Conservation (phyloP, 768 basidiomycete genomes). For the Suillus brevipes region DNA sequence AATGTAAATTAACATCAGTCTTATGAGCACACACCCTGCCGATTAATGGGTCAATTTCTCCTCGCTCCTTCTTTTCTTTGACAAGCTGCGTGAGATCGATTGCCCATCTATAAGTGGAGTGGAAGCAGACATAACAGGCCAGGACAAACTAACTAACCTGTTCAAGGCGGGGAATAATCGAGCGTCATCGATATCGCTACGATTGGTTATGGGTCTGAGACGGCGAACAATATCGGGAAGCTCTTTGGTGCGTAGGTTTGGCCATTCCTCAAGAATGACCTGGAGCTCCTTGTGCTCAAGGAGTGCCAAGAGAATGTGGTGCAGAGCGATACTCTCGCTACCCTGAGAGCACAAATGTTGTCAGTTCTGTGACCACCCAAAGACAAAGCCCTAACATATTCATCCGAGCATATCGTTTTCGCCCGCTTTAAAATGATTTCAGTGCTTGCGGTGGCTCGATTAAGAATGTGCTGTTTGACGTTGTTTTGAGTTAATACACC, state of each 20-base stretch:
- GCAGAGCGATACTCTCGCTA: constrained; percentile 4
- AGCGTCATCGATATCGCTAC: background rate
- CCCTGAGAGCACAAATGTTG: background rate
- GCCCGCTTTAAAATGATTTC: background rate
- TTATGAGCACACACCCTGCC: constrained; percentile 6
- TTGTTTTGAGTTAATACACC: background rate
- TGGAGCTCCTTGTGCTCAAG: constrained; percentile 2
- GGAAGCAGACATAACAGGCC: background rate
- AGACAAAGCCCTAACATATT: background rate
- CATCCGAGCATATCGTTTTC: background rate
- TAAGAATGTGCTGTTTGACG: background rate
- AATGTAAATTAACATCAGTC: background rate
- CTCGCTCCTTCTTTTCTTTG: constrained; percentile 8
- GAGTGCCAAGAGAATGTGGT: constrained; percentile 9
- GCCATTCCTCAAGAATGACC: background rate
- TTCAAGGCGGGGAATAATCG: background rate
- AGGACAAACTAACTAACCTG: background rate
- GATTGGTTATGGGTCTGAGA: background rate
- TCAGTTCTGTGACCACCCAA: background rate
- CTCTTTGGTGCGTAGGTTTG: background rate
- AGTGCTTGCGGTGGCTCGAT: background rate
- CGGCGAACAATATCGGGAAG: background rate
- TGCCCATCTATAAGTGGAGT: constrained; percentile 3
- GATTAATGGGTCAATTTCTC: constrained; percentile 5
- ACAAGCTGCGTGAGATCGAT: constrained; percentile 8